A percentile compares a stretch with the other conserved stretches of the same genome.
These are phyloP conservation scores for Xylaria sp. DNA, from an alignment of 2,329 filamentous ascomycete species.

Conservation along the genomic window DNA sequence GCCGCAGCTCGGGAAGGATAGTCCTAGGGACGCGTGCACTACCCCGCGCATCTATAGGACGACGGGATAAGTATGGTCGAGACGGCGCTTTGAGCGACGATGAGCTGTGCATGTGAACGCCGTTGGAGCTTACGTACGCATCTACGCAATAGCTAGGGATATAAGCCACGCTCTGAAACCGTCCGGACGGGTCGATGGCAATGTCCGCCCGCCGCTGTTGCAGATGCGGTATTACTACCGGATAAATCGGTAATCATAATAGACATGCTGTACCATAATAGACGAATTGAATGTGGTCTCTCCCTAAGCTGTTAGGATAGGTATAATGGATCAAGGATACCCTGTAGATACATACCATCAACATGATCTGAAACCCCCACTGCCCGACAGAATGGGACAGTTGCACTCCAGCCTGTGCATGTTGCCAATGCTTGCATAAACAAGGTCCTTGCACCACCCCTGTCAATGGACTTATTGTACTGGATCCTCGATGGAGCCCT, in stretches of 20 bases:
- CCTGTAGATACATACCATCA: slow-evolving; percentile 7
- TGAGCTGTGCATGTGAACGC: slow-evolving; percentile 28
- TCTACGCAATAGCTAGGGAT: background rate
- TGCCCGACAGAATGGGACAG: background rate
- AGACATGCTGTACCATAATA: background rate
- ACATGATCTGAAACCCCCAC: slow-evolving; percentile 15
- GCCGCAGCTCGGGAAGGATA: slow-evolving; percentile 26
- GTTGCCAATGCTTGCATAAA: background rate
- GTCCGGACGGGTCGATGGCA: slow-evolving; percentile 4
- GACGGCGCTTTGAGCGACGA: slow-evolving; percentile 25
- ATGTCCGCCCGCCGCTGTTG: background rate
- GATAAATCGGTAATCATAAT: slow-evolving; percentile 3
- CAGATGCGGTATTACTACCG: slow-evolving; percentile 9
- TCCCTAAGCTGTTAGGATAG: background rate
- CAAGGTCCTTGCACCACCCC: slow-evolving; percentile 1
- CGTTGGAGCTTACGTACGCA: slow-evolving; percentile 9
- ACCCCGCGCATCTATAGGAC: slow-evolving; percentile 8
- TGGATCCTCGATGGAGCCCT: background rate
- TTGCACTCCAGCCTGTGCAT: background rate
- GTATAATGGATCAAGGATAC: slow-evolving; percentile 8
- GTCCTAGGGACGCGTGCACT: slow-evolving; percentile 19
- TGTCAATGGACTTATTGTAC: slow-evolving; percentile 9
- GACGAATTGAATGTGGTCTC: background rate
- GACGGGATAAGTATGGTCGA: background rate
- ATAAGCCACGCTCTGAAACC: slow-evolving; percentile 18